Evolutionary conservation across 441 rosid genomes (phyloP), one percentile per base, ranked within the genome.

Genomic region (Arabidopsis lyrata): DNA sequence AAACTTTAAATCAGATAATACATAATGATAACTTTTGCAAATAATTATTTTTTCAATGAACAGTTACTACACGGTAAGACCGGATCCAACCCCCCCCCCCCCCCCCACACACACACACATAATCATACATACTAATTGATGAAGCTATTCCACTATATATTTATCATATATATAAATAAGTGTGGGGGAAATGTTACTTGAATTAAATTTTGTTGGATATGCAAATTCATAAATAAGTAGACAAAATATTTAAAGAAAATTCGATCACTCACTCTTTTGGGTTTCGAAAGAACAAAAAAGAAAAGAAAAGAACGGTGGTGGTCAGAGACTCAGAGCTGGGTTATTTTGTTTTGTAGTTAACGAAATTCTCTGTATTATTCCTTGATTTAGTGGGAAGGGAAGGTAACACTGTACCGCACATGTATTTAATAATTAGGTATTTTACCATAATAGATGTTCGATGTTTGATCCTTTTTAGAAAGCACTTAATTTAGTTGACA

Each of bases 281-380:
- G 35, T 22, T 42, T 57, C 22, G 59, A 34, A 39, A 8, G 1
- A 9, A 2, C 27, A 24, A 24, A 24, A 24, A 24, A 24, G 3
- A 22, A 2, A 22, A 22, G 24, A 18, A 9, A 14, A 39, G 31
- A 64, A 64, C 11, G 61, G 31, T 54, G 35, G 58, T 57, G 58
- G 74, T 58, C 45, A 57, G 65, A 57, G 48, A 48, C 66, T 58
- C 45, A 57, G 65, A 58, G 48, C 66, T 70, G 66, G 22, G 58
- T 35, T 58, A 22, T 34, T 70, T 70, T 70, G 74, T 70, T 39
- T 59, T 70, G 36, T 70, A 70, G 74, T 60, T 35, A 56, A 22
- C 59, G 36, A 35, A 70, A 59, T 48, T 48, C 39, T 59, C 36
- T 20, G 16, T 70, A 47, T 34, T 58, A 57, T 42, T 69, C 56